Percentiles rank a stretch among this genome's conserved stretches.
Evolutionary conservation across 306 rosid species (phyloP).

Genomic region (Rosa multiflora): DNA sequence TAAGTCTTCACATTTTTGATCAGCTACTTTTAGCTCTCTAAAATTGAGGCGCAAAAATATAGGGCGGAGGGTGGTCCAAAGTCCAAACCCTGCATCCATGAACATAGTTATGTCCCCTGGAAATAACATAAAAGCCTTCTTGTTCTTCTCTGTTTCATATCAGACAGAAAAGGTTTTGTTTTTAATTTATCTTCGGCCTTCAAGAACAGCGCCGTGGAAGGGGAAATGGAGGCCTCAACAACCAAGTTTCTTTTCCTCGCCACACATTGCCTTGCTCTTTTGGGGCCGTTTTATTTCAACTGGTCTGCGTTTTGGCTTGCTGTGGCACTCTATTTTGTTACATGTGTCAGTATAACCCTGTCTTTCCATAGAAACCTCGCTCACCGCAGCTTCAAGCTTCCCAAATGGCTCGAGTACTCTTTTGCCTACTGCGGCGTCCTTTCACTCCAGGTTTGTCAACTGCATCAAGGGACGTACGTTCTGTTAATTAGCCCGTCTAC

Average conservation of each 20-base stretch:
- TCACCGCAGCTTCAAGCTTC: constrained; percentile 46
- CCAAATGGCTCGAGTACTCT: constrained; percentile 80
- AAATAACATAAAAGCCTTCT: no score
- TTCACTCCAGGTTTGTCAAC: constrained; percentile 60
- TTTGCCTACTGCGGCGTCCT: constrained; percentile 76
- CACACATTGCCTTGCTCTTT: constrained; percentile 19
- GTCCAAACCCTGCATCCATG: no score
- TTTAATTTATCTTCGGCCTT: no score
- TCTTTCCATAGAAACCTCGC: constrained; percentile 68
- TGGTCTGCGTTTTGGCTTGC: constrained; percentile 70
- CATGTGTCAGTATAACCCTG: constrained; percentile 65
- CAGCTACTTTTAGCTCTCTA: no score
- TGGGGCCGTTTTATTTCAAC: constrained; percentile 73
- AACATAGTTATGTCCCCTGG: no score
- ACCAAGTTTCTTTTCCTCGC: background rate
- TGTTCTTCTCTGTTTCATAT: background rate
- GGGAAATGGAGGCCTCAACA: background rate
- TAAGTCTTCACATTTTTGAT: no score
- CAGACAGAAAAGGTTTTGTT: background rate
- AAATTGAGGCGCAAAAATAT: no score
- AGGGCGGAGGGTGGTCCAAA: no score
- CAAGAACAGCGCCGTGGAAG: background rate
- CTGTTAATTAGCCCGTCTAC: no score
- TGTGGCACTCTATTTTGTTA: constrained; percentile 50
- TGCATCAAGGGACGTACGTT: no score